A percentile compares a stretch with the other conserved stretches of the same genome.
Evolutionary conservation across 495 filamentous ascomycete genomes (phyloP).

Genomic region (Penicillium manginii): DNA sequence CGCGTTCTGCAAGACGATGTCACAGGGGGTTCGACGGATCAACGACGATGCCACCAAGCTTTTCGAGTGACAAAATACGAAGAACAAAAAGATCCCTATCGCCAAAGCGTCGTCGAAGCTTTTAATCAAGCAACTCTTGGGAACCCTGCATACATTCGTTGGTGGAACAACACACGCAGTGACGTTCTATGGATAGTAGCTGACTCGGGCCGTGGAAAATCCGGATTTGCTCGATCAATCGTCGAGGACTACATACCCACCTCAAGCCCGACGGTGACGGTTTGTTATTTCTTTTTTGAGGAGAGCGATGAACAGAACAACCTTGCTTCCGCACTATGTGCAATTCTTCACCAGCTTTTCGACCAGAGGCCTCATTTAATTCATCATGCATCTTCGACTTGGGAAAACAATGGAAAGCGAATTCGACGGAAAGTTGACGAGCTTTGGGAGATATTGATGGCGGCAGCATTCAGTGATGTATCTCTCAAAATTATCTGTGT

Average conservation of each 20-base stretch:
- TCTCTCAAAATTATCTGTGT: slow-evolving; percentile 38
- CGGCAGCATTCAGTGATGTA: slow-evolving; percentile 20
- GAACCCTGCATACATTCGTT: slow-evolving; percentile 33
- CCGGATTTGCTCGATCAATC: slow-evolving; percentile 41
- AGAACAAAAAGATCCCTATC: slow-evolving; percentile 34
- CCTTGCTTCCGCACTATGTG: slow-evolving; percentile 36
- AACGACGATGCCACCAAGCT: slow-evolving; percentile 29
- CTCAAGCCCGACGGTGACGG: slow-evolving; percentile 9
- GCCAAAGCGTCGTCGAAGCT: slow-evolving; percentile 24
- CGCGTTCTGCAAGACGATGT: too few relatives aligned
- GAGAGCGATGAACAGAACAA: slow-evolving; percentile 41
- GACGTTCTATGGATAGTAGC: slow-evolving; percentile 49
- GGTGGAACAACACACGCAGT: slow-evolving; percentile 26
- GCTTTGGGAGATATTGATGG: slow-evolving; percentile 38
- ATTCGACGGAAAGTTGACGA: slow-evolving; percentile 27
- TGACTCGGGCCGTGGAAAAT: slow-evolving; percentile 52
- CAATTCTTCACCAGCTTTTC: slow-evolving; percentile 48
- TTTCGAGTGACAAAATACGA: slow-evolving; percentile 32
- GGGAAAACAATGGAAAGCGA: slow-evolving; percentile 27
- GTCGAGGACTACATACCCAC: slow-evolving; percentile 30
- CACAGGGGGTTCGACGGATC: too few relatives aligned
- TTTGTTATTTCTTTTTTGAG: slow-evolving; percentile 55
- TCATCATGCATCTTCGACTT: slow-evolving; percentile 28
- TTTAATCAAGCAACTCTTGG: slow-evolving; percentile 33
- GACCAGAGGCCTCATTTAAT: slow-evolving; percentile 28